Evolutionary conservation across 768 basidiomycete species (phyloP).

Genomic region (Russula ochroleuca): DNA sequence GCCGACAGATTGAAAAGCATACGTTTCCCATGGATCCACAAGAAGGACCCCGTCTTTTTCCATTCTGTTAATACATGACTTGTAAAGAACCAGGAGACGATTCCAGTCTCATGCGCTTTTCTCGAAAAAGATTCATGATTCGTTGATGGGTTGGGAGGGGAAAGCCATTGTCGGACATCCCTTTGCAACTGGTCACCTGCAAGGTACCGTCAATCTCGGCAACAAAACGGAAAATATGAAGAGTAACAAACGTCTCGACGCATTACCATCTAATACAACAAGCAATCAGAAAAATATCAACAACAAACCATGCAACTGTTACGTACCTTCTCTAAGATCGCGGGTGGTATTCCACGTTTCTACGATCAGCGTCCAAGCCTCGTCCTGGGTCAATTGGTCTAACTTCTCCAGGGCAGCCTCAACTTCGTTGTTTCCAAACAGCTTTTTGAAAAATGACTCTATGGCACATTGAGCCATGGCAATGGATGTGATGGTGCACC

Average conservation of each 20-base stretch:
- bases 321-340: constrained; percentile 7
- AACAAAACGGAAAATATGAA: too few relatives aligned
- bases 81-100: neutral
- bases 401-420: neutral
- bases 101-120: neutral
- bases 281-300: neutral
- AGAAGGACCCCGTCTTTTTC: neutral
- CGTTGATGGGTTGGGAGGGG: neutral
- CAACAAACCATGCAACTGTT: neutral
- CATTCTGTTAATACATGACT: neutral
- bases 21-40: constrained; percentile 20
- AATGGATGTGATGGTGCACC: neutral
- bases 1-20: neutral
- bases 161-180: neutral
- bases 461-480: neutral
- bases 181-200: constrained; percentile 1
- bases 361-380: neutral
- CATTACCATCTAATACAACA: neutral
- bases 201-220: neutral
- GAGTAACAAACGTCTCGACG: neutral
- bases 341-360: neutral
- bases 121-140: neutral
- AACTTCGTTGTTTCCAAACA: constrained; percentile 4
- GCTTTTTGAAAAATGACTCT: constrained; percentile 15
- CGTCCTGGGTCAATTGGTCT: constrained; percentile 8